Evolutionary conservation across 805 yeast species (phyloP).

Genomic region (Candida cerambycidarum): DNA sequence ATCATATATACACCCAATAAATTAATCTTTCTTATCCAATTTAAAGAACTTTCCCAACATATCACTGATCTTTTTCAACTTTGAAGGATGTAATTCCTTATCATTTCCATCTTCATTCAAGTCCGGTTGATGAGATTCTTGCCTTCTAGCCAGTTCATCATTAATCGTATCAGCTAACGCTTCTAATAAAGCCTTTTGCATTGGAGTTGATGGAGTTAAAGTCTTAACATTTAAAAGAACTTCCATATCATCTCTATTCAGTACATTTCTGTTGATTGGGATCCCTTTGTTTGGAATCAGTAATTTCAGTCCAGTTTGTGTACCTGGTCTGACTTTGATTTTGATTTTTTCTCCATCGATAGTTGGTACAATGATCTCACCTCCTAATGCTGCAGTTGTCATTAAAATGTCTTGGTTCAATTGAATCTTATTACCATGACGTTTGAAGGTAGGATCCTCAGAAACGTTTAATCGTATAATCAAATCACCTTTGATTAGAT

Average conservation of each 20-base stretch:
- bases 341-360: conserved; percentile 75
- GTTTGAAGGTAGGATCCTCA: conserved; percentile 68
- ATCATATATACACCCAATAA: conserved; percentile 16
- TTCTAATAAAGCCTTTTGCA: conserved; percentile 86
- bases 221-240: conserved; percentile 72
- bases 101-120: conserved; percentile 38
- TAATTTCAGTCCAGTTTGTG: conserved; percentile 71
- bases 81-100: conserved; percentile 45
- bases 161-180: conserved; percentile 90
- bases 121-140: conserved; percentile 46
- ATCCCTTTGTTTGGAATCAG: conserved; percentile 86
- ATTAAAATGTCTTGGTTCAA: conserved; percentile 71
- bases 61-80: conserved; percentile 55
- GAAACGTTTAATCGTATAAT: conserved; percentile 76
- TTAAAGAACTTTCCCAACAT: conserved; percentile 61
- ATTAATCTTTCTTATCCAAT: conserved; percentile 23
- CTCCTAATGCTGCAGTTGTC: conserved; percentile 97
- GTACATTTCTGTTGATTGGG: conserved; percentile 56
- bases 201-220: conserved; percentile 72
- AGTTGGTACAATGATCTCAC: conserved; percentile 87
- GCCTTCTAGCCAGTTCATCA: conserved; percentile 75
- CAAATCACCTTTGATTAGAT: conserved; percentile 80
- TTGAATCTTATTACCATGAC: conserved; percentile 66
- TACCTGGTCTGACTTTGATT: conserved; percentile 79
- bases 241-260: conserved; percentile 75